phyloP scores from a whole-genome alignment of 371 early-diverging fungal genomes.

The Dentiscutata heterogama region DNA sequence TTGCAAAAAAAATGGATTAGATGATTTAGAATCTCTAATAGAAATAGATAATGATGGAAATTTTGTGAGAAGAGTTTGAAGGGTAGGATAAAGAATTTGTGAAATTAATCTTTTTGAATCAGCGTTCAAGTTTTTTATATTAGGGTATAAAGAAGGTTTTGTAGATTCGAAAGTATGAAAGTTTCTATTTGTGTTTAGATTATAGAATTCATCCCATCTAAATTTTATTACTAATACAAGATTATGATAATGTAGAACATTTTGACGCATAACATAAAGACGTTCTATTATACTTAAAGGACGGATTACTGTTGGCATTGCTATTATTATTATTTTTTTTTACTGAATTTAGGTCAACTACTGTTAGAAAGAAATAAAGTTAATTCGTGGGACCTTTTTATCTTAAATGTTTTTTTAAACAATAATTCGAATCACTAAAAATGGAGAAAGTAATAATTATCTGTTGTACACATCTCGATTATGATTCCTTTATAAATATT shows the following conservation, averaged over 20 bases:
- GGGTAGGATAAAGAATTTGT: conserved; percentile 5
- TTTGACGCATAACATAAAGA: not conserved
- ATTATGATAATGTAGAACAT: not conserved
- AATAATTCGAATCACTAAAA: too few species aligned
- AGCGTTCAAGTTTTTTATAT: too few species aligned
- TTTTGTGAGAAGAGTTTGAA: not conserved
- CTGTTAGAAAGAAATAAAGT: too few species aligned
- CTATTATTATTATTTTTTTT: not conserved
- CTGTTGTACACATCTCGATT: too few species aligned
- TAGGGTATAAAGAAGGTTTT: not conserved
- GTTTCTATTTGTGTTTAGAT: not conserved
- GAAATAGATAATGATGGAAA: not conserved
- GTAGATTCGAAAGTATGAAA: not conserved
- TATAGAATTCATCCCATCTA: conserved; percentile 3
- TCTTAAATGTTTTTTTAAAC: too few species aligned
- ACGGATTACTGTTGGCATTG: not conserved
- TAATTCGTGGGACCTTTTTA: too few species aligned
- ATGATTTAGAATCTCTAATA: not conserved
- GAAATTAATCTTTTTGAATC: not conserved
- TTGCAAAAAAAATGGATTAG: not conserved
- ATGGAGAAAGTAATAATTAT: too few species aligned
- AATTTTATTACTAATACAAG: not conserved
- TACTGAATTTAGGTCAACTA: too few species aligned
- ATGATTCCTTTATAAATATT: too few species aligned
- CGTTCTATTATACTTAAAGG: conserved; percentile 9